Conservation (phyloP, 2,329 filamentous ascomycete genomes). For the Fusarium abutilonis region DNA sequence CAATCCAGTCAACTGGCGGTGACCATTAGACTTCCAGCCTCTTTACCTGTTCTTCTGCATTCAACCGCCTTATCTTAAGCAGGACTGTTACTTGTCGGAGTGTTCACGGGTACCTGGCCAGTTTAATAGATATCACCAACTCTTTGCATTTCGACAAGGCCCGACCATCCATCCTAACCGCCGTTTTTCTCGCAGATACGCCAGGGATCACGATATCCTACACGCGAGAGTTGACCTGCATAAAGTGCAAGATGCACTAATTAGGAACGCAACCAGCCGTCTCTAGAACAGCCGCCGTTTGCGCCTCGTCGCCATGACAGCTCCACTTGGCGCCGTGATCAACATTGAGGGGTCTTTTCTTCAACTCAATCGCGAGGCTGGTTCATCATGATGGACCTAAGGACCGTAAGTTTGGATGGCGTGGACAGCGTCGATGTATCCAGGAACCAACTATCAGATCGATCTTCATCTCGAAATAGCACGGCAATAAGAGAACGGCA, state of each 20-base stretch:
- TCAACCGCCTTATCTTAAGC: conserved; percentile 6
- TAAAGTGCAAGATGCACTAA: conserved; percentile 13
- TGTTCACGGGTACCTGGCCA: conserved; percentile 4
- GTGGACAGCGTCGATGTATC: conserved; percentile 16
- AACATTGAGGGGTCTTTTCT: conserved; percentile 35
- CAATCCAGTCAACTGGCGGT: conserved; percentile 23
- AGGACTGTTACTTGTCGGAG: neutral
- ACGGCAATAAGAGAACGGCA: conserved; percentile 1
- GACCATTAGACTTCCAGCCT: conserved; percentile 34
- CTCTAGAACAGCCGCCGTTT: conserved; percentile 43
- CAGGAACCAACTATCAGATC: conserved; percentile 14
- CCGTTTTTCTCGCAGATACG: conserved; percentile 21
- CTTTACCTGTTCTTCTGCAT: conserved; percentile 18
- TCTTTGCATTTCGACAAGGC: conserved; percentile 4
- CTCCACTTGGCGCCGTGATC: conserved; percentile 43
- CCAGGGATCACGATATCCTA: conserved; percentile 16
- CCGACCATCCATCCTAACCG: conserved; percentile 16
- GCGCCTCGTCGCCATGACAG: conserved; percentile 41
- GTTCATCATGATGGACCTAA: conserved; percentile 6
- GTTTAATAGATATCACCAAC: conserved; percentile 1
- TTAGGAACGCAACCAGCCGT: conserved; percentile 32
- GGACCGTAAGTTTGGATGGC: conserved; percentile 15
- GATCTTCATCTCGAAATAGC: conserved; percentile 14
- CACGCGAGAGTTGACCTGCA: conserved; percentile 26
- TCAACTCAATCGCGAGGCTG: conserved; percentile 28